Evolutionary conservation across 257 asterid genomes (phyloP), one percentile per base, ranked within the genome.

Genomic region (Fraxinus cuspidata): DNA sequence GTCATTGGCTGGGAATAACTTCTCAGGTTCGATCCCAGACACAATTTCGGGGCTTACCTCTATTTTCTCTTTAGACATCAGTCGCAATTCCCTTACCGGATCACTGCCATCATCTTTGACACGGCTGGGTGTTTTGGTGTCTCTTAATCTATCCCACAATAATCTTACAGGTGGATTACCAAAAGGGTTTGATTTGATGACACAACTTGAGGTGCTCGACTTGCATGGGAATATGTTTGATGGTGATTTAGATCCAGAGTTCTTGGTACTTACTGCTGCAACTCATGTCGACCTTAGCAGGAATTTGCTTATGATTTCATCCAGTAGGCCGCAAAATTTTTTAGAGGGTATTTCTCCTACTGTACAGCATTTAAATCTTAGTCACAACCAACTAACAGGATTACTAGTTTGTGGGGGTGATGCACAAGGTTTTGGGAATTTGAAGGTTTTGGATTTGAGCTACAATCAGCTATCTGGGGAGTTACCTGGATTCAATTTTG

Each of bases 371-470:
- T 85, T 95, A 44, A 93, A 93, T 87, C 91, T 95, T 60, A 91
- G 99, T 75, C 91, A 79, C 74, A 91, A 95, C 77, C 90, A 75
- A 87, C 79, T 95, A 44, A 81, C 83, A 0, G 99, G 99, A 53
- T 89, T 90, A 21, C 88, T 95, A 66, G 89, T 90, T 18, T 85
- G 96, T 23, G 87, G 90, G 8, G 86, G 87, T 15, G 94, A 74
- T 58, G 93, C 89, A 4, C 89, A 81, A 80, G 87, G 79, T 49
- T 91, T 95, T 66, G 94, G 90, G 75, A 90, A 86, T 86, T 85
- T 95, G 85, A 86, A 87, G 84, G 91, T 88, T 69, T 77, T 95
- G 87, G 99, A 95, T 91, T 88, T 95, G 88, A 95, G 99, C 88
- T 86, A 85, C 84, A 95, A 95, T 83, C 94, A 90, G 84, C 85